A percentile compares a stretch with the other conserved stretches of the same genome.
These are phyloP conservation scores for Echium plantagineum DNA, from an alignment of 257 asterid species.

Conservation along the genomic window DNA sequence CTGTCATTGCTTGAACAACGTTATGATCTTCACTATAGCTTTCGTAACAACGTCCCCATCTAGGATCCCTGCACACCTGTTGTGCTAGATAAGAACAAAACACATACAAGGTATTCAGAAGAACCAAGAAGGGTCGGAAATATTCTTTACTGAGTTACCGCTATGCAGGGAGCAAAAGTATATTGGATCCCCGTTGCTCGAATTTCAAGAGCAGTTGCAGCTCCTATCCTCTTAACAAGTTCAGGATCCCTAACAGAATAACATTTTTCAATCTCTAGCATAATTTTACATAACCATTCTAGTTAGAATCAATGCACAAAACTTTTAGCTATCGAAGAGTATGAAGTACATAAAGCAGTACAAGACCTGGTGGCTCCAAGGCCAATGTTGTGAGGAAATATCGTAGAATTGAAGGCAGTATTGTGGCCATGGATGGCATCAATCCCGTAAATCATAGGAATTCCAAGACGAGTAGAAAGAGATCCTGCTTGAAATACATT, in stretches of 20 bases:
- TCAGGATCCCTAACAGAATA: constrained; percentile 43
- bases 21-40: constrained; percentile 81
- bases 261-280: background rate
- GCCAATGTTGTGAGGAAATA: constrained; percentile 32
- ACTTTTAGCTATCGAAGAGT: background rate
- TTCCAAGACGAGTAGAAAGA: constrained; percentile 29
- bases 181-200: constrained; percentile 65
- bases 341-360: background rate
- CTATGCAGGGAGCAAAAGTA: constrained; percentile 49
- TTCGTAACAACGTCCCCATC: constrained; percentile 97
- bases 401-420: constrained; percentile 28
- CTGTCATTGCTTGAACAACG: constrained; percentile 72
- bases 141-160: constrained; percentile 23
- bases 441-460: constrained; percentile 33
- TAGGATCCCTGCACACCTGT: constrained; percentile 87
- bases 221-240: constrained; percentile 53
- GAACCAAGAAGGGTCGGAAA: background rate
- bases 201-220: constrained; percentile 67
- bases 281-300: background rate
- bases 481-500: constrained; percentile 25
- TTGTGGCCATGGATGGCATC: constrained; percentile 40
- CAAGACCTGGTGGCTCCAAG: constrained; percentile 35
- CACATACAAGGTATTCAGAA: background rate
- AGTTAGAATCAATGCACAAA: background rate
- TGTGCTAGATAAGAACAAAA: background rate